Evolutionary conservation across 2,329 filamentous ascomycete species (phyloP), one percentile per base, ranked within the genome.

Genomic region (Triangularia setosa): DNA sequence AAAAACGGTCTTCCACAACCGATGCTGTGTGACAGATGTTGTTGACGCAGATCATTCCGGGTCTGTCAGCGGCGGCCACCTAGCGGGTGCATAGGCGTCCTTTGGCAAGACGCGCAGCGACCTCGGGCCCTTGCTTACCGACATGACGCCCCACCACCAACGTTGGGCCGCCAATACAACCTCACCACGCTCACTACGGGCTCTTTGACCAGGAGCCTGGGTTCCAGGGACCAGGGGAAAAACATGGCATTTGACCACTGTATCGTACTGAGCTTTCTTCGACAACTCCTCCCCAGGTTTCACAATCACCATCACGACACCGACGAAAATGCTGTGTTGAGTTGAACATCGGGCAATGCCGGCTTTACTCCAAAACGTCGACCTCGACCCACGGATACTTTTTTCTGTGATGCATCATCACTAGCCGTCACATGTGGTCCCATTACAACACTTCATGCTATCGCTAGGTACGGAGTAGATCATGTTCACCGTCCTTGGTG

Each of bases 41-140:
- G 53, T 30, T 58, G 40, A 61, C 16, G 60, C 48, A 61, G 60
- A 61, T 61, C 60, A 61, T 54, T 56, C 60, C 52, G 60, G 60
- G 52, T 44, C 52, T 44, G 60, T 7, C 27, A 54, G 27, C 28
- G 60, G 44, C 60, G 48, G 60, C 54, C 52, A 48, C 40, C n/a
- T 48, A 48, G 40, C 40, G 40, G 40, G 40, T 48, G 55, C 18
- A 28, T 24, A 23, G 55, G 55, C 55, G 35, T 40, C 23, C 55
- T 58, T 58, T 28, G 55, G 55, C 55, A 33, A 28, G 16, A 23
- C 55, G 28, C 55, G 27, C 28, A 48, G 40, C 18, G 40, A 48
- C 40, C 23, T 58, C 55, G 28, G 35, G 27, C 55, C 55, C 55
- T 58, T 58, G 55, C 7, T 58, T 33, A 35, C 55, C 53, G 53